A percentile compares a stretch with the other conserved stretches of the same genome.
phyloP scores from a whole-genome alignment of 805 yeast species.

The Suhomyces sp. region DNA sequence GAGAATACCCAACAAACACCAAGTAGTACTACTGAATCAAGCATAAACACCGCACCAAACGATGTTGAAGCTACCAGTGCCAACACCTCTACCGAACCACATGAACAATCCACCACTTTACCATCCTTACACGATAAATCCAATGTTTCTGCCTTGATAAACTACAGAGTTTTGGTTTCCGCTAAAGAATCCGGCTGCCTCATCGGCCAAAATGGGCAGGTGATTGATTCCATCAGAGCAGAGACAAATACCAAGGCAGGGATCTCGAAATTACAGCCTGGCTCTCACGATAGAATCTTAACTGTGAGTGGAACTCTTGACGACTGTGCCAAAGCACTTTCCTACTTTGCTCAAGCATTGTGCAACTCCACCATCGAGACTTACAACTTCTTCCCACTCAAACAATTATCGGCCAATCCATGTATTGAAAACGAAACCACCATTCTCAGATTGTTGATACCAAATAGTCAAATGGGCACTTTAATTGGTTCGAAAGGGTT shows the following conservation, averaged over 20 bases:
- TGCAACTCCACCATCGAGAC: slow-evolving; percentile 39
- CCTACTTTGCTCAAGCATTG: slow-evolving; percentile 65
- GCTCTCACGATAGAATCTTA: slow-evolving; percentile 78
- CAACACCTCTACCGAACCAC: not conserved
- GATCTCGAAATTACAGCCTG: slow-evolving; percentile 74
- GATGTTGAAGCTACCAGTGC: not conserved
- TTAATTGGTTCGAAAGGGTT: slow-evolving; percentile 82
- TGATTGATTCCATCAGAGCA: slow-evolving; percentile 72
- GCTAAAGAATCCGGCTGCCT: slow-evolving; percentile 87
- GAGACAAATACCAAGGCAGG: slow-evolving; percentile 81
- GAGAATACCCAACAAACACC: not conserved
- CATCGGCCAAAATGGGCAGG: slow-evolving; percentile 80
- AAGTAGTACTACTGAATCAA: not conserved
- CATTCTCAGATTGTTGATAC: slow-evolving; percentile 66
- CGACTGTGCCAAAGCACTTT: slow-evolving; percentile 65
- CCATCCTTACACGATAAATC: slow-evolving; percentile 28
- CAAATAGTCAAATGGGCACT: slow-evolving; percentile 85
- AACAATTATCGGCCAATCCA: slow-evolving; percentile 54
- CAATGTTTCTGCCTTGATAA: slow-evolving; percentile 32
- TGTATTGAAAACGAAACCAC: slow-evolving; percentile 50
- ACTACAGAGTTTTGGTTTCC: slow-evolving; percentile 62
- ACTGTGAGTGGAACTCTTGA: slow-evolving; percentile 74
- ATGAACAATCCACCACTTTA: slow-evolving; percentile 17
- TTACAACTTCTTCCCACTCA: slow-evolving; percentile 59
- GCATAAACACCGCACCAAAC: not conserved